Evolutionary conservation across 1,284 basidiomycete genomes (phyloP), one percentile per base, ranked within the genome.

Genomic region (Xerocomus tenax): DNA sequence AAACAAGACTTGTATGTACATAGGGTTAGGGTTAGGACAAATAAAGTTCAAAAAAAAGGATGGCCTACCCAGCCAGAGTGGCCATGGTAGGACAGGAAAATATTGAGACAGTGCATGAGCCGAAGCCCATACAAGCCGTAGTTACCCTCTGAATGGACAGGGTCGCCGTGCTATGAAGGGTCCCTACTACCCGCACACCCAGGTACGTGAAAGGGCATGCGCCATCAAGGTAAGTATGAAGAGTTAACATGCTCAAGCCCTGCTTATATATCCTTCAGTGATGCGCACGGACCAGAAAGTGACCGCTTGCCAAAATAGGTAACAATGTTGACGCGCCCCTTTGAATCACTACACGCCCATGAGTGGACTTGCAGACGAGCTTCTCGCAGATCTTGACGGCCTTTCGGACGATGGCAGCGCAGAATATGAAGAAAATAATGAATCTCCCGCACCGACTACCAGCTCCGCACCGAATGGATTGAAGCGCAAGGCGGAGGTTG

Each of bases 381-480:
- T 94, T 30, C 74, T 94, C 23, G 87, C 87, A 38, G 91, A 95
- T 66, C 80, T 94, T 13, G 86, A 89, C 34, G 85, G 79, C 30
- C 76, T 87, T 52, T 84, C 82, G 10, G 86, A 81, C 50, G 76
- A 73, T 34, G 82, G 76, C 43, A 76, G 76, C 44, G 74, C 76
- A n/a, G 72, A 78, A 21, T 72, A 78, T 25, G 75, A 81, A 44
- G 73, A 75, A 36, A 64, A 64, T n/a, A 62, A 73, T 36, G 64
- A 68, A 45, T 45, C 55, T 43, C 43, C 63, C 42, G 54, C 59
- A 50, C 53, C 63, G 45, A 44, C 66, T 45, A 61, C 63, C 34
- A 60, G 62, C 40, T 54, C 65, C n/a, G 61, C 70, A 25, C 63
- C 66, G 28, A 74, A 70, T 55, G 70, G 68, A 29, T 60, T 78